A percentile compares a stretch with the other conserved stretches of the same genome.
These are phyloP conservation scores for Moesziomyces aphidis DNA, from an alignment of 1,284 basidiomycete species.

Conservation along the genomic window DNA sequence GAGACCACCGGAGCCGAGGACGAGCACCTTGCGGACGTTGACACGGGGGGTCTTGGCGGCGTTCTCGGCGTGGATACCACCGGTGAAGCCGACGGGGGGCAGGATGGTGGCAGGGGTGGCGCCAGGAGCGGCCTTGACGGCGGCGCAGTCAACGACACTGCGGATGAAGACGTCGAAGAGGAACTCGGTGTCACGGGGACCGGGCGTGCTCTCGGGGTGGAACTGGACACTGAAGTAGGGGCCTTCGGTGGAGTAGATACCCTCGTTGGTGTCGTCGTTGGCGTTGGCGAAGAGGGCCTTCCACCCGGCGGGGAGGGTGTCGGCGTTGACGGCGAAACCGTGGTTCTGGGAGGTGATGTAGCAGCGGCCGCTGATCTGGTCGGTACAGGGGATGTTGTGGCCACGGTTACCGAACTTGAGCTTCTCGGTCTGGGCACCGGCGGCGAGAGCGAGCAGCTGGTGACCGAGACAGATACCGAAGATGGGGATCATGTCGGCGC, in stretches of 20 bases:
- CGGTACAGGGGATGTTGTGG: constrained; percentile 98
- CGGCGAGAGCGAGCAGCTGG: constrained; percentile 93
- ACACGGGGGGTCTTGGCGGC: constrained; percentile 80
- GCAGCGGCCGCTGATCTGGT: constrained; percentile 91
- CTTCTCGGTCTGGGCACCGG: constrained; percentile 92
- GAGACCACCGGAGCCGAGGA: constrained; percentile 96
- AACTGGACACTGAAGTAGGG: constrained; percentile 99
- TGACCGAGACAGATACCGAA: constrained; percentile 99
- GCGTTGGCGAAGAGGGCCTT: constrained; percentile 95
- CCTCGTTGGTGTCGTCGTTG: constrained; percentile 97
- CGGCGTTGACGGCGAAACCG: constrained; percentile 92
- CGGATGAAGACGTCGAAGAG: constrained; percentile 97
- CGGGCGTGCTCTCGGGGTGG: constrained; percentile 98
- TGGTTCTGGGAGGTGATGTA: constrained; percentile 99
- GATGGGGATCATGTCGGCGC: constrained; percentile 81
- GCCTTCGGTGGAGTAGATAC: constrained; percentile 82
- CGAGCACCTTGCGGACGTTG: constrained; percentile 89
- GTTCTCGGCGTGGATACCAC: constrained; percentile 86
- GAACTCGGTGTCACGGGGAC: constrained; percentile 98
- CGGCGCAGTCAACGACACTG: constrained; percentile 83
- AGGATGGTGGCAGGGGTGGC: constrained; percentile 36
- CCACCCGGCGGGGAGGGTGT: constrained; percentile 86
- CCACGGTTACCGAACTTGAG: constrained; percentile 99
- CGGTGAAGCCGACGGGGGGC: constrained; percentile 83
- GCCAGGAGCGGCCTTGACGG: constrained; percentile 70